Conservation (phyloP, 768 basidiomycete genomes). For the Tulasnella sp. region DNA sequence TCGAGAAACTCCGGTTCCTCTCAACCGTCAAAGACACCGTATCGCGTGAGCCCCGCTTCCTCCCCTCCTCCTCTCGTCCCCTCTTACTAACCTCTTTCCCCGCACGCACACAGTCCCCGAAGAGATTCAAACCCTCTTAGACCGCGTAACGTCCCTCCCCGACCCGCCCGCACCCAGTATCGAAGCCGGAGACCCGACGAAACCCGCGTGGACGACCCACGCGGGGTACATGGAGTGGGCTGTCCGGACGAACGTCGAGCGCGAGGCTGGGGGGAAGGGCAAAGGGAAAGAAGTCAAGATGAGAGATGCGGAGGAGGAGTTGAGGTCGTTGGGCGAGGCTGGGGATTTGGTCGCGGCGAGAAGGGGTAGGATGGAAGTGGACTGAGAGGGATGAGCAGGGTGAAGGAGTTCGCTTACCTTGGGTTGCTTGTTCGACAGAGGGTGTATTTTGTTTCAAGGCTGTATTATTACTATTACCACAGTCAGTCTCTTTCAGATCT, state of each 20-base stretch:
- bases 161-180: not conserved
- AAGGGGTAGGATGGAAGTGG: not conserved
- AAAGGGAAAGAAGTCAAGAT: not conserved
- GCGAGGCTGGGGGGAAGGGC: no score
- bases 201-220: constrained; percentile 67
- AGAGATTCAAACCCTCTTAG: constrained; percentile 20
- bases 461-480: no score
- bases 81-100: constrained; percentile 28
- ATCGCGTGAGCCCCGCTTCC: constrained; percentile 31
- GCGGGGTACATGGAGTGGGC: constrained; percentile 75
- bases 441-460: no score
- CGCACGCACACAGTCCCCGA: constrained; percentile 20
- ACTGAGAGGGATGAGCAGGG: not conserved
- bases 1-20: constrained; percentile 22
- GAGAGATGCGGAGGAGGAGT: not conserved
- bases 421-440: no score
- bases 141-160: not conserved
- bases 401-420: no score
- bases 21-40: constrained; percentile 31
- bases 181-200: constrained; percentile 40
- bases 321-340: not conserved
- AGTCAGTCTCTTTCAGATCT: no score
- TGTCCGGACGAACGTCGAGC: constrained; percentile 38
- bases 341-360: not conserved
- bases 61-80: constrained; percentile 32